Evolutionary conservation across 305 asterid genomes (phyloP), one percentile per base, ranked within the genome.

Genomic region (Fraxinus platypoda): DNA sequence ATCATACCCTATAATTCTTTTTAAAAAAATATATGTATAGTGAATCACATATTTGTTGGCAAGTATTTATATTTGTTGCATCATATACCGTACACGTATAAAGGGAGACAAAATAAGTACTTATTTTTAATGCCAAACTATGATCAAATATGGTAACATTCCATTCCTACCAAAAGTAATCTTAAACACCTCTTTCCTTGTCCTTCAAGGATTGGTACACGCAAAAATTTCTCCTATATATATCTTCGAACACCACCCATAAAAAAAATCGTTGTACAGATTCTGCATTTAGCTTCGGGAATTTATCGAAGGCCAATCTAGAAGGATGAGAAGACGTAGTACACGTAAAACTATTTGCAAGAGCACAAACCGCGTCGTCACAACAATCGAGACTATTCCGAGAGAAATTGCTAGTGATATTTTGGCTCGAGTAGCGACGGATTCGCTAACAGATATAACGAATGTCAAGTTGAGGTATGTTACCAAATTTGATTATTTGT

Each of bases 381-480:
- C 71, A 23, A 21, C 25, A 59, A 21, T 59, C 4, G 30, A 59
- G 5, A 7, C 30, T 21, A 19, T 59, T 31, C 71, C 71, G 31
- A 59, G 71, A 8, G 71, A 59, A 23, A 19, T 59, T 6, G 26
- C 71, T 2, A 59, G 15, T 59, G 71, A 59, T 4, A 59, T 59
- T 21, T 19, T 59, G 71, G 71, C 71, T 59, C 71, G 30, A 59
- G 71, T 59, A 59, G 71, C 71, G 15, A 0, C 30, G 1, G 8
- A 59, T 59, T 59, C 71, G 4, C 30, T 59, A 8, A 59, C 30
- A 19, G 71, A 59, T 23, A 19, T 59, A 59, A 23, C 71, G 13
- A 68, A 68, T 68, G 37, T 68, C 74, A 68, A 68, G 37, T 68
- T 68, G 35, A 68, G 74, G 74, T 68, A 28, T 68, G 37, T 68